Evolutionary conservation across 768 basidiomycete species (phyloP), one percentile per base, ranked within the genome.

Genomic region (Mycena rosella): DNA sequence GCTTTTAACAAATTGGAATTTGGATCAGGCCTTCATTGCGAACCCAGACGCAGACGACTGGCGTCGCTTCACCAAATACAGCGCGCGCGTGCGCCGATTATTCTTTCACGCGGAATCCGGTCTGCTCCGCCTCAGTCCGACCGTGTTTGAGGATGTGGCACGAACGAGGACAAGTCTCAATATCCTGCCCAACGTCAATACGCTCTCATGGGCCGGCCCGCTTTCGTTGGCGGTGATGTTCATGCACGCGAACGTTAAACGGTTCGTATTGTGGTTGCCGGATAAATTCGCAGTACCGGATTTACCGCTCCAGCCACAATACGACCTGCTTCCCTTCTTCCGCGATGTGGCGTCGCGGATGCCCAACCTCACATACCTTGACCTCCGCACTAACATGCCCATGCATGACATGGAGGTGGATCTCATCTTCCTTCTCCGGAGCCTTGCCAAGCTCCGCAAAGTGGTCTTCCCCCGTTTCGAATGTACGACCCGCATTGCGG

Each of bases 231-330:
- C 76, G 44, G 82, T 87, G 27, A 72, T 90, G 59, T 91, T 91
- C 76, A 88, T 91, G 83, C 87, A 89, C 72, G 75, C 78, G 36
- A 82, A 81, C 52, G 78, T 91, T 63, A 86, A 80, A n/a, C 71
- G 58, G 13, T 79, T 84, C 55, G 67, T 69, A 29, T 57, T 83
- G 13, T 69, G 56, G 63, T 73, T 83, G 15, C 75, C 77, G 0
- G 61, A 64, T 18, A 69, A 34, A 30, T 67, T n/a, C 64, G n/a
- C 7, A 11, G 51, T 55, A 15, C 49, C 30, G 27, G 42, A 47
- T 26, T 40, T 63, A 6, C 47, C 48, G n/a, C n/a, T n/a, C n/a
- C n/a, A n/a, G n/a, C n/a, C n/a, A n/a, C n/a, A n/a, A n/a, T n/a
- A n/a, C n/a, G n/a, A n/a, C n/a, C n/a, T n/a, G 6, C 58, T 38